Conservation (phyloP, 2,329 filamentous ascomycete species). For the Penicillium frequentans region DNA sequence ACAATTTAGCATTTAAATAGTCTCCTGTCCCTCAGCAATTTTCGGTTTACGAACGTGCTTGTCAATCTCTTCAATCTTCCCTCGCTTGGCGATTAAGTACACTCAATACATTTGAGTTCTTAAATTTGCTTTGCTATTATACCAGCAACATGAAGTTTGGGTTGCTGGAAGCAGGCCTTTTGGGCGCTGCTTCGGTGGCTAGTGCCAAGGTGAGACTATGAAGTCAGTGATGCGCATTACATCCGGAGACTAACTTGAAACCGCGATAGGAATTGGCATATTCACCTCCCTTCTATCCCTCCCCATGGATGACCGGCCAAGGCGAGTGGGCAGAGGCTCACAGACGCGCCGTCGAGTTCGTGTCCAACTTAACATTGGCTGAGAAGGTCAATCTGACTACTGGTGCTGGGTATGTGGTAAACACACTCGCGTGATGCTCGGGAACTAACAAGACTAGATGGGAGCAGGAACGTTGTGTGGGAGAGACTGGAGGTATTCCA, state of each 20-base stretch:
- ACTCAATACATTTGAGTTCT: background rate
- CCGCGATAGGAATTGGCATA: slow-evolving; percentile 32
- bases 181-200: slow-evolving; percentile 33
- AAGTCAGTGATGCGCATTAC: background rate
- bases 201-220: slow-evolving; percentile 31
- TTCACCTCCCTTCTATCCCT: slow-evolving; percentile 74
- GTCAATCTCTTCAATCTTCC: background rate
- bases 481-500: slow-evolving; percentile 59
- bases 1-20: background rate
- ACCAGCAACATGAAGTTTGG: slow-evolving; percentile 35
- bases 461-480: slow-evolving; percentile 72
- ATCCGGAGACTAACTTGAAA: slow-evolving; percentile 2
- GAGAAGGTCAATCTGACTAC: slow-evolving; percentile 97
- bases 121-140: background rate
- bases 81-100: background rate
- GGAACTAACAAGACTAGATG: slow-evolving; percentile 48
- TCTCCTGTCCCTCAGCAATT: background rate
- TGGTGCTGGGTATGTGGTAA: slow-evolving; percentile 67
- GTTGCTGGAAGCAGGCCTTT: slow-evolving; percentile 33
- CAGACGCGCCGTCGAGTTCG: slow-evolving; percentile 71
- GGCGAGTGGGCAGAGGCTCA: slow-evolving; percentile 78
- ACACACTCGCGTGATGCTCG: background rate
- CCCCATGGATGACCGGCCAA: slow-evolving; percentile 77
- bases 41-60: background rate
- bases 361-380: slow-evolving; percentile 75